These are phyloP conservation scores for Ramalina intermedia DNA, from an alignment of 495 filamentous ascomycete genomes.

Conservation along the genomic window DNA sequence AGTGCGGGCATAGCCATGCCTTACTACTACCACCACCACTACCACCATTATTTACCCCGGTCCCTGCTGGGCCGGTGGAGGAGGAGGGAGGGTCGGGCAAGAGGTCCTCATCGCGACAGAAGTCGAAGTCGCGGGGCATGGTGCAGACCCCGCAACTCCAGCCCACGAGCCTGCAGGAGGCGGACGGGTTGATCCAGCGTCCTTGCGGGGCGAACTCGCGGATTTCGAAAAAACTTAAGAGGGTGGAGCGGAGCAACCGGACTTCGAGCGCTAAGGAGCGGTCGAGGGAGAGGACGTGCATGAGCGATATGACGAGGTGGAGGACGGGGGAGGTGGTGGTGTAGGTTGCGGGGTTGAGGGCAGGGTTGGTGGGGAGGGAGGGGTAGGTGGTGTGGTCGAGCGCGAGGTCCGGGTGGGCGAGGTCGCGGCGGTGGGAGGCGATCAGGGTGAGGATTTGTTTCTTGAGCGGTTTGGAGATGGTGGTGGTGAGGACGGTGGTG, in stretches of 20 bases:
- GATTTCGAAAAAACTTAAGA: slow-evolving; percentile 80
- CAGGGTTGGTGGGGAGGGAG: slow-evolving; percentile 66
- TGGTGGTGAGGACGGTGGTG: slow-evolving; percentile 47
- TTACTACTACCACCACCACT: slow-evolving; percentile 3
- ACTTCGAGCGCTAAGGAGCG: slow-evolving; percentile 77
- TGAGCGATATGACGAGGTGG: slow-evolving; percentile 79
- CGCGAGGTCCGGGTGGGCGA: slow-evolving; percentile 78
- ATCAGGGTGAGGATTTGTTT: slow-evolving; percentile 71
- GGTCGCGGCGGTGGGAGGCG: slow-evolving; percentile 68
- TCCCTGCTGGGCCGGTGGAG: neutral
- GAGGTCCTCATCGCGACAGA: slow-evolving; percentile 84
- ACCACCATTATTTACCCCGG: too few relatives aligned
- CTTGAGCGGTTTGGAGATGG: slow-evolving; percentile 78
- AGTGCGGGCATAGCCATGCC: slow-evolving; percentile 67
- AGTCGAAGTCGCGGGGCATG: slow-evolving; percentile 72
- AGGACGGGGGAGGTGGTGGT: slow-evolving; percentile 61
- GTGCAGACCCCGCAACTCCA: slow-evolving; percentile 80
- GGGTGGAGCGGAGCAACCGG: slow-evolving; percentile 71
- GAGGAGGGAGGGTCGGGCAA: slow-evolving; percentile 37
- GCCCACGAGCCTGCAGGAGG: slow-evolving; percentile 54
- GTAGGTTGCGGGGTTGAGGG: slow-evolving; percentile 47
- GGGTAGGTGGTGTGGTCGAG: slow-evolving; percentile 47
- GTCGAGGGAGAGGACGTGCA: slow-evolving; percentile 80
- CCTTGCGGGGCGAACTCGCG: slow-evolving; percentile 85
- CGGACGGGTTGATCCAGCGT: slow-evolving; percentile 72